Evolutionary conservation across 2,329 filamentous ascomycete genomes (phyloP).

Genomic region (Pseudocercospora cruenta): DNA sequence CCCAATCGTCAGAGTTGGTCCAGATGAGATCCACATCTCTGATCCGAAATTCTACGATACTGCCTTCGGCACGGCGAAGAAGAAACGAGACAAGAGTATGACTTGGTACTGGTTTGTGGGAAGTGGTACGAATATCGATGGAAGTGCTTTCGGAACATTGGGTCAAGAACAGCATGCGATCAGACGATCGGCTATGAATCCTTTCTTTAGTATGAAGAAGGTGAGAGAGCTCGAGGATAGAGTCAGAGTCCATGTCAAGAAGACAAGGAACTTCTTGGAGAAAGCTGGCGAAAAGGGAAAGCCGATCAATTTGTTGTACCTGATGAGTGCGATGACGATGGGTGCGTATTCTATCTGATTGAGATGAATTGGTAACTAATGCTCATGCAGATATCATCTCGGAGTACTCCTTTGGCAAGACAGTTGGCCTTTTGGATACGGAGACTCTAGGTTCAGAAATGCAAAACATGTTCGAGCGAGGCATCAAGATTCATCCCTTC

Average conservation of each 20-base stretch:
- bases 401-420: constrained; percentile 12
- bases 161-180: constrained; percentile 1
- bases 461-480: constrained; percentile 1
- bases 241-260: not conserved
- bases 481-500: constrained; percentile 11
- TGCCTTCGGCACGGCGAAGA: not conserved
- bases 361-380: too few species aligned
- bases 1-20: constrained; percentile 10
- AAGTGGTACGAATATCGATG: not conserved
- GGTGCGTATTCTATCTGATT: too few species aligned
- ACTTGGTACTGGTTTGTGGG: constrained; percentile 7
- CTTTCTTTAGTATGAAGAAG: constrained; percentile 1
- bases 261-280: not conserved
- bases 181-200: constrained; percentile 1
- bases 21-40: constrained; percentile 12
- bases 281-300: not conserved
- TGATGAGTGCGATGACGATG: constrained; percentile 7
- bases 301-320: not conserved
- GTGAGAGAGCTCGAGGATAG: constrained; percentile 4
- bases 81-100: not conserved
- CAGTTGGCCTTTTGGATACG: not conserved
- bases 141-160: constrained; percentile 1
- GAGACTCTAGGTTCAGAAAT: constrained; percentile 2
- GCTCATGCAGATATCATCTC: constrained; percentile 13
- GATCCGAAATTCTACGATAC: constrained; percentile 9